phyloP scores from a whole-genome alignment of 1,139 yeast genomes.

The Diutina sp. region DNA sequence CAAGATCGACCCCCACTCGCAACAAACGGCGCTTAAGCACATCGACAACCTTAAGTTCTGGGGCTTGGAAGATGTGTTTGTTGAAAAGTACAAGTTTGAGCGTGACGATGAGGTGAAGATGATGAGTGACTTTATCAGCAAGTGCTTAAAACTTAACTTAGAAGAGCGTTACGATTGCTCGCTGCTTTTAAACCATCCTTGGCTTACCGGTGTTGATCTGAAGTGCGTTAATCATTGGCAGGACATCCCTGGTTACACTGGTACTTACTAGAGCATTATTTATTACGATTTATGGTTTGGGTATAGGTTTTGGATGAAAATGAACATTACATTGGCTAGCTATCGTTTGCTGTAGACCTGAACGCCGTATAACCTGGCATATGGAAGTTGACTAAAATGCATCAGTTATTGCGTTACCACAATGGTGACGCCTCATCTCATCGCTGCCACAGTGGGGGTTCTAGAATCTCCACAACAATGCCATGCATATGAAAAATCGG shows the following conservation, averaged over 20 bases:
- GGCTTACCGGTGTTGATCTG: conserved; percentile 3
- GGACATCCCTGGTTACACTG: neutral
- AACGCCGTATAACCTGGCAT: neutral
- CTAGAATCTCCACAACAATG: neutral
- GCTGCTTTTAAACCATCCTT: conserved; percentile 8
- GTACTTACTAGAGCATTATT: neutral
- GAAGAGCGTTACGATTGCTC: conserved; percentile 8
- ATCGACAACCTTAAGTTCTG: conserved; percentile 57
- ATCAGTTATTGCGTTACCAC: neutral
- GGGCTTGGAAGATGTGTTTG: conserved; percentile 52
- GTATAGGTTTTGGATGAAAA: neutral
- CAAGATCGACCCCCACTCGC: conserved; percentile 13
- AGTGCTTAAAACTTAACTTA: conserved; percentile 19
- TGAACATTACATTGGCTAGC: neutral
- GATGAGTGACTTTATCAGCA: conserved; percentile 33
- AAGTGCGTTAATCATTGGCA: neutral
- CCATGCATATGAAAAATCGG: neutral
- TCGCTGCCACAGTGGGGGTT: neutral
- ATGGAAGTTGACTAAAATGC: neutral
- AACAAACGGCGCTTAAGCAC: conserved; percentile 29
- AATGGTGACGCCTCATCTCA: neutral
- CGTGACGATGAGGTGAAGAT: conserved; percentile 11
- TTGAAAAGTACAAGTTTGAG: conserved; percentile 56
- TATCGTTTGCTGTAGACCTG: neutral
- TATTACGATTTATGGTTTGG: neutral